A percentile compares a stretch with the other conserved stretches of the same genome.
phyloP scores from a whole-genome alignment of 768 basidiomycete genomes.

The Russula brevipes region DNA sequence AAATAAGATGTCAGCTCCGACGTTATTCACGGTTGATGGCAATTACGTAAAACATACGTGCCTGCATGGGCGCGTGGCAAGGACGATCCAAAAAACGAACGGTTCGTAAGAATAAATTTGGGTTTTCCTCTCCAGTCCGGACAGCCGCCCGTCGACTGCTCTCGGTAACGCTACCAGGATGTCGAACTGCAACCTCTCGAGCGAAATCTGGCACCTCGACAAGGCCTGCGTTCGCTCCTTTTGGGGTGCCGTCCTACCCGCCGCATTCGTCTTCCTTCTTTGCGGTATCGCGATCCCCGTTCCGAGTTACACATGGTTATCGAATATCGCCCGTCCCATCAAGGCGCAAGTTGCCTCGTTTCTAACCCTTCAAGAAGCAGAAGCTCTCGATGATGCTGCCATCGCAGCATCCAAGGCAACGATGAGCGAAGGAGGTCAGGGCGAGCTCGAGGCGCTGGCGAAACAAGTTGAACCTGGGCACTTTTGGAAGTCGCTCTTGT shows the following conservation, averaged over 20 bases:
- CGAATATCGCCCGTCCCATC: conserved; percentile 27
- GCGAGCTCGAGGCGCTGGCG: conserved; percentile 23
- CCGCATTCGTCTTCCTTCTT: conserved; percentile 41
- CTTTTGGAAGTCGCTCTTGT: conserved; percentile 57
- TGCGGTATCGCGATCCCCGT: conserved; percentile 31
- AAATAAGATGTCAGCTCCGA: no score
- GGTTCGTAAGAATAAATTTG: no score
- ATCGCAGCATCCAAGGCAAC: background rate
- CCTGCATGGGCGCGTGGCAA: background rate
- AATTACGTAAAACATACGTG: background rate
- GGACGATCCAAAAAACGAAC: no score
- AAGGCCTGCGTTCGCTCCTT: conserved; percentile 45
- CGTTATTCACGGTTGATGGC: background rate
- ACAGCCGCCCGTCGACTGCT: background rate
- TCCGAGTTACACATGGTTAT: conserved; percentile 24
- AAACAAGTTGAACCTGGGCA: conserved; percentile 28
- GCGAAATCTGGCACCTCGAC: conserved; percentile 34
- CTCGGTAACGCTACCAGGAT: conserved; percentile 5
- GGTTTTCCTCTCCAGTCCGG: background rate
- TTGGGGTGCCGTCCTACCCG: conserved; percentile 49
- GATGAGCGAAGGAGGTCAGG: background rate
- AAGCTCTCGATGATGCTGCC: conserved; percentile 16
- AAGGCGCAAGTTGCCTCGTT: conserved; percentile 35
- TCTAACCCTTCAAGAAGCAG: conserved; percentile 37
- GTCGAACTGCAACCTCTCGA: conserved; percentile 11